Conservation (phyloP, 177 flowering plant species). For the Vitis hybrid region DNA sequence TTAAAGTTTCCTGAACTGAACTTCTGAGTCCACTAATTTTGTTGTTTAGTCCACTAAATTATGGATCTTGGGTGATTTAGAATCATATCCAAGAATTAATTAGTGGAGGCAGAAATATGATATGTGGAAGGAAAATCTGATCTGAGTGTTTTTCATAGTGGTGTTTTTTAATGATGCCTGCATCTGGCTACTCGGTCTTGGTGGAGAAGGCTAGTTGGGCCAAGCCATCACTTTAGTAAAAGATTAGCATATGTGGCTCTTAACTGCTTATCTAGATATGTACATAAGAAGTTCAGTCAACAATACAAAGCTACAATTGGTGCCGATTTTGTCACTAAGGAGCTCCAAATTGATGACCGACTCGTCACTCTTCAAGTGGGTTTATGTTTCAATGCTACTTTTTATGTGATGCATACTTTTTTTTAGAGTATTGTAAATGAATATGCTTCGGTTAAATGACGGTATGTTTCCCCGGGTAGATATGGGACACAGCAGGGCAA, state of each 20-base stretch:
- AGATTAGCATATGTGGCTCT: conserved; percentile 3
- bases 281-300: conserved; percentile 67
- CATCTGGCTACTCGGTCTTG: too few species aligned
- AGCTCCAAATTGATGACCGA: conserved; percentile 66
- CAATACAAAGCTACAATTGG: conserved; percentile 80
- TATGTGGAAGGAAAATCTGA: too few species aligned
- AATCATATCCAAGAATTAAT: too few species aligned
- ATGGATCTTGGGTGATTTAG: too few species aligned
- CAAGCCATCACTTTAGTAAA: too few species aligned
- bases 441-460: conserved; percentile 1
- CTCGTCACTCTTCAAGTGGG: conserved; percentile 70
- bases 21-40: too few species aligned
- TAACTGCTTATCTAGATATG: conserved; percentile 51
- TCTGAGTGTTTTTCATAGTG: too few species aligned
- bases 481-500: conserved; percentile 97
- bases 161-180: too few species aligned
- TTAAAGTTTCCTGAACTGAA: too few species aligned
- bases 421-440: background rate
- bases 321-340: conserved; percentile 79
- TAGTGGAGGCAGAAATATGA: too few species aligned
- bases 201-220: too few species aligned
- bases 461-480: conserved; percentile 32
- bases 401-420: background rate
- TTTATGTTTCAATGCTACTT: conserved; percentile 8
- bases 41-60: too few species aligned